Percentiles rank a stretch among this genome's conserved stretches.
phyloP scores from a whole-genome alignment of 352 stramenopile genomes.

The Plasmopara viticola region DNA sequence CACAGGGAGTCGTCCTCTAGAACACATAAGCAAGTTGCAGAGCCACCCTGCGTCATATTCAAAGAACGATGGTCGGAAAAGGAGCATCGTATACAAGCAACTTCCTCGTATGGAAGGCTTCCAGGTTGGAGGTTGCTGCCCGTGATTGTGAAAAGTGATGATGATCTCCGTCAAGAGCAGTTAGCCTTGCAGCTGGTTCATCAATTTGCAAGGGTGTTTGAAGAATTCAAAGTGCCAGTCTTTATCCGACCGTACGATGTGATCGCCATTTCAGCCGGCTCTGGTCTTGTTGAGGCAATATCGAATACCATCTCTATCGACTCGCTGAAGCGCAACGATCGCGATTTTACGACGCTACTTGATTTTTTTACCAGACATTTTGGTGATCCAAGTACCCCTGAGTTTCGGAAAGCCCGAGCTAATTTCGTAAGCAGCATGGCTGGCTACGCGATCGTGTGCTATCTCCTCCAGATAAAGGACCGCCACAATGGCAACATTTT shows the following conservation, averaged over 20 bases:
- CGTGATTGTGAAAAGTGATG: slow-evolving; percentile 98
- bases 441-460: slow-evolving; percentile 93
- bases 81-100: slow-evolving; percentile 83
- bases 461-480: slow-evolving; percentile 97
- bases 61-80: slow-evolving; percentile 95
- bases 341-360: slow-evolving; percentile 84
- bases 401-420: slow-evolving; percentile 71
- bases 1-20: slow-evolving; percentile 17
- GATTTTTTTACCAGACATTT: slow-evolving; percentile 95
- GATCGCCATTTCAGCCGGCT: slow-evolving; percentile 89
- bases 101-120: slow-evolving; percentile 77
- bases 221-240: slow-evolving; percentile 89
- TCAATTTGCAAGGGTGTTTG: slow-evolving; percentile 92
- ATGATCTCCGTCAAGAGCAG: slow-evolving; percentile 97
- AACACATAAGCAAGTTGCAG: slow-evolving; percentile 14
- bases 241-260: slow-evolving; percentile 96
- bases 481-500: slow-evolving; percentile 98
- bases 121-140: slow-evolving; percentile 87
- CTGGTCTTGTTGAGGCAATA: slow-evolving; percentile 95
- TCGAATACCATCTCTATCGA: slow-evolving; percentile 97
- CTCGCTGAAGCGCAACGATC: slow-evolving; percentile 95
- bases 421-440: slow-evolving; percentile 87
- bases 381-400: slow-evolving; percentile 56
- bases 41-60: slow-evolving; percentile 81
- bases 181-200: slow-evolving; percentile 96